Conservation (phyloP, 768 basidiomycete species). For the Trametes cubensis region DNA sequence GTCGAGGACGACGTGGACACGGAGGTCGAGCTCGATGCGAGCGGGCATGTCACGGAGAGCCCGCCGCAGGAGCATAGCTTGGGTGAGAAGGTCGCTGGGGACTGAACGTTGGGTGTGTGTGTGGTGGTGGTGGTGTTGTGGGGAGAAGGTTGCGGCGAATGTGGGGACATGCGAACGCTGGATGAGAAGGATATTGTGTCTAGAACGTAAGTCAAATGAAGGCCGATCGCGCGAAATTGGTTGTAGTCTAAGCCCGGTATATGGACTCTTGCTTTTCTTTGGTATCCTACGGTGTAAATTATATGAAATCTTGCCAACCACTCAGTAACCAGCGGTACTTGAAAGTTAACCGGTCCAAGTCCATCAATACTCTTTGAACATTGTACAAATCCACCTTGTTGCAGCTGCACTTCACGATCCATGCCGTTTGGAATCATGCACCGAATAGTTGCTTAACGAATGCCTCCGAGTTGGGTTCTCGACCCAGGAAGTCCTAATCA, state of each 20-base stretch:
- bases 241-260: background rate
- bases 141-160: no score
- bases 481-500: background rate
- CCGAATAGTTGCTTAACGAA: background rate
- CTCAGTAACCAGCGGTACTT: background rate
- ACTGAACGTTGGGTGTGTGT: background rate
- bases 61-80: background rate
- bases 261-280: background rate
- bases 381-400: background rate
- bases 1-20: constrained; percentile 30
- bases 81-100: constrained; percentile 7
- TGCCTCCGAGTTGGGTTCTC: background rate
- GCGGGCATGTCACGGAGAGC: background rate
- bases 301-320: background rate
- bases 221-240: background rate
- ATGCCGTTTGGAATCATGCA: background rate
- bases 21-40: constrained; percentile 22
- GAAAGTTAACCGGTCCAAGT: no score
- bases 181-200: no score
- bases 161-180: no score
- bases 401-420: background rate
- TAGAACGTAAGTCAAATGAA: no score
- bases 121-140: background rate
- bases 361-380: background rate
- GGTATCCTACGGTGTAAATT: constrained; percentile 12